Evolutionary conservation across 148 eudicot species (phyloP), one percentile per base, ranked within the genome.

Genomic region (Persicaria maculosa): DNA sequence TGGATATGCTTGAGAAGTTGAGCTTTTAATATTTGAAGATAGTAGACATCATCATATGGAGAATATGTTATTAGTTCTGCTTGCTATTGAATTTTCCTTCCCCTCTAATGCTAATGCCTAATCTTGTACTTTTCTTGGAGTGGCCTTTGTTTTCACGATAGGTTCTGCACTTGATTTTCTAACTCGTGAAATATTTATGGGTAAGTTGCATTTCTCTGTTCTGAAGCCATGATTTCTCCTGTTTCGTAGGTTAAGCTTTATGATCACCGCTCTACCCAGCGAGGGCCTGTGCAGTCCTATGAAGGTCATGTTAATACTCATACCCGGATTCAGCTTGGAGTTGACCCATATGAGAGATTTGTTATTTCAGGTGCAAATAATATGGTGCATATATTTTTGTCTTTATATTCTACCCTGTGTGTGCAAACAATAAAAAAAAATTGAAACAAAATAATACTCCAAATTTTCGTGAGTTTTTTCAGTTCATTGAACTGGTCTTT

Each of bases 241-340:
- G 52, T 74, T 82, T 53, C 74, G 43, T 86, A 94, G 98, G 85
- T 94, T 71, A 84, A 80, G 83, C 95, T 94, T 52, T 91, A 91
- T 70, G 98, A 94, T 83, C 93, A 91, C 71, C 95, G 98, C 73
- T 74, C 89, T 84, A 87, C 77, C 50, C 82, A 81, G 71, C 89
- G 89, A 80, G 95, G 97, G 61, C 81, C 93, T 70, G 78, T 94
- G 50, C 98, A 94, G 79, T 82, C 84, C 7, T 91, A 89, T 53
- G 97, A 89, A 75, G 98, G 96, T 25, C 83, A 87, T 70, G 88
- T 89, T 50, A 94, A 94, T 79, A 81, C 98, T 50, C 91, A 94
- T 82, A 82, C 89, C 68, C 91, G 84, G 46, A 82, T 87, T 73
- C 84, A 88, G 70, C 86, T 94, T 77, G 97, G 88, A 74, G 80